A percentile compares a stretch with the other conserved stretches of the same genome.
Conservation (phyloP, 148 eudicot genomes). For the Vaccinium myrtillus region DNA sequence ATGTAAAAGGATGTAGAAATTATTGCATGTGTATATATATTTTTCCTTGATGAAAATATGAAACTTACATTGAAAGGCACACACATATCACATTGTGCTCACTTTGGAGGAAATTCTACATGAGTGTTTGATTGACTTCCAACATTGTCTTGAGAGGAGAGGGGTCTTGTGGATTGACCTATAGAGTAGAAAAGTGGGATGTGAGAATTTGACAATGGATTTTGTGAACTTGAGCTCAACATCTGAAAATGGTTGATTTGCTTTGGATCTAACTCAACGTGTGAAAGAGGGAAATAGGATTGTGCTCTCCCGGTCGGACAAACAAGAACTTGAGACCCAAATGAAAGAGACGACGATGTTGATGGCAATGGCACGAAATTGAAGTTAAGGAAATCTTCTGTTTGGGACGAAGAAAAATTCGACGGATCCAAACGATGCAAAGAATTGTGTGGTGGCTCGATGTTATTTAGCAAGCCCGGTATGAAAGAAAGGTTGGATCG, state of each 20-base stretch:
- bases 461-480: constrained; percentile 20
- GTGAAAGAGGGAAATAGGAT: constrained; percentile 17
- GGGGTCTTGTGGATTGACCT: constrained; percentile 20
- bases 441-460: constrained; percentile 21
- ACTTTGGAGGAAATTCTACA: constrained; percentile 18
- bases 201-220: constrained; percentile 21
- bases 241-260: constrained; percentile 32
- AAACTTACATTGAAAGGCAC: not conserved
- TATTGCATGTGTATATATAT: not conserved
- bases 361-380: constrained; percentile 24
- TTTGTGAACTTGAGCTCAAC: constrained; percentile 24
- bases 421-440: constrained; percentile 40
- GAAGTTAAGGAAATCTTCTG: constrained; percentile 17
- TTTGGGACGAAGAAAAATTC: constrained; percentile 26
- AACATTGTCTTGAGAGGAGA: constrained; percentile 12
- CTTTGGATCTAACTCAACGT: constrained; percentile 26
- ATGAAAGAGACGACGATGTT: constrained; percentile 15
- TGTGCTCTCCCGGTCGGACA: constrained; percentile 24
- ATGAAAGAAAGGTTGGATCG: constrained; percentile 19
- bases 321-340: constrained; percentile 24
- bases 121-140: constrained; percentile 24
- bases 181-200: constrained; percentile 22
- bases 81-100: not conserved
- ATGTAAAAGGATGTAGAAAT: not conserved
- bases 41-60: no score